Base-by-base conservation (phyloP, 1,284 basidiomycete species). In the Sanghuangporus weigelae region DNA sequence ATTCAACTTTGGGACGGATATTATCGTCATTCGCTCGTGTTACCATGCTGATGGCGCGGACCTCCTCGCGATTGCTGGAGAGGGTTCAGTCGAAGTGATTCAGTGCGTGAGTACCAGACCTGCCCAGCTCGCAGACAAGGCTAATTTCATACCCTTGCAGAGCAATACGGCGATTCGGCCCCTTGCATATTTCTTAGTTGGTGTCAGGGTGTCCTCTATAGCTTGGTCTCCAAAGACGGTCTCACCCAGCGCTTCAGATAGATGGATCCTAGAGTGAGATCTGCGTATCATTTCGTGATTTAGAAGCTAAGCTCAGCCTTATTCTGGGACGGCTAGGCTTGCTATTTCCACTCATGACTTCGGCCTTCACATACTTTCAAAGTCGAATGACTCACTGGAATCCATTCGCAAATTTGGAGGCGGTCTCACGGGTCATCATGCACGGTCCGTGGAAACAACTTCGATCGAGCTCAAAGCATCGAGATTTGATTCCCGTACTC, bases 341-440 rank as follows among this genome's bases (percentile, higher is more conserved):
- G 80, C 81, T 11, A 85, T 83, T 57, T 89, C 90, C 7, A 81
- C 81, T 11, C 78, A 80, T 46, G 86, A 93, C 73, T 89, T 83
- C 70, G 81, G 86, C 44, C 78, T 93, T 0, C 85, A 88, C 70
- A 75, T 89, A 23, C 79, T 92, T 64, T 83, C 84, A 50, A 89
- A 85, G 71, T 75, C 81, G 0, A 73, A 77, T 2, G 73, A 75
- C 16, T 71, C 73, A 2, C 73, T 75, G n/a, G 86, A 89, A 69
- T 72, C 78, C 60, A 75, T 87, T 49, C 89, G 86, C 66, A 73
- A 81, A 8, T 92, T 92, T 69, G 90, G 89, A 16, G 90, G 89
- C 6, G 88, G 89, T 1, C 75, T 90, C 36, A 89, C 84, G 64
- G 89, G 89, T 0, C 90, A 92, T 70, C 86, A 92, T 72, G 85